These are phyloP conservation scores for Talaromyces stipitatus DNA, from an alignment of 495 filamentous ascomycete genomes.

Conservation along the genomic window DNA sequence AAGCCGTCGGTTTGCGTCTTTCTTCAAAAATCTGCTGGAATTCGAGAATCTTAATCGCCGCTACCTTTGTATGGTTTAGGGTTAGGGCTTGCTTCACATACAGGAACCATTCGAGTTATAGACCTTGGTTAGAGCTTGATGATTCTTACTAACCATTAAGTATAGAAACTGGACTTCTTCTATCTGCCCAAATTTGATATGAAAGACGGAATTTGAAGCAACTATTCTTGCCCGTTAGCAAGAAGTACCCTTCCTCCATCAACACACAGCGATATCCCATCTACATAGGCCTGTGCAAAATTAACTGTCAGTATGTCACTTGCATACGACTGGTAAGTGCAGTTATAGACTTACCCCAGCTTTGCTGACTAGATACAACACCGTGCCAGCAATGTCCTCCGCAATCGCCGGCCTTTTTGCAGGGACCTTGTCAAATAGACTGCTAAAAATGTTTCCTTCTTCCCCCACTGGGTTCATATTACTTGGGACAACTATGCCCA, in stretches of 20 bases:
- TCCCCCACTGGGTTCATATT: conserved; percentile 40
- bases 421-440: conserved; percentile 35
- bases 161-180: too few relatives aligned
- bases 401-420: conserved; percentile 29
- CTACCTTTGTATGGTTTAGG: conserved; percentile 1
- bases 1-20: conserved; percentile 24
- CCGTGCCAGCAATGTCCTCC: conserved; percentile 32
- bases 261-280: conserved; percentile 29
- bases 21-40: conserved; percentile 26
- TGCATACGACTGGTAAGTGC: neutral
- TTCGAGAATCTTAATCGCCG: conserved; percentile 23
- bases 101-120: neutral
- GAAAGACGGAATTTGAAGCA: neutral
- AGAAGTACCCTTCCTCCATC: conserved; percentile 28
- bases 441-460: conserved; percentile 34
- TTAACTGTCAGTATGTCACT: neutral
- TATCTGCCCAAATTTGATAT: too few relatives aligned
- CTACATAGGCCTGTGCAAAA: conserved; percentile 23
- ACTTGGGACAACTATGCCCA: conserved; percentile 29
- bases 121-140: too few relatives aligned
- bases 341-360: conserved; percentile 22
- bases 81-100: neutral
- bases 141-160: too few relatives aligned
- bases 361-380: conserved; percentile 32
- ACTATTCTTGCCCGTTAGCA: conserved; percentile 30